Percentiles rank a stretch among this genome's conserved stretches.
phyloP scores from a whole-genome alignment of 2,329 filamentous ascomycete genomes.

The Botrytis sinoallii region DNA sequence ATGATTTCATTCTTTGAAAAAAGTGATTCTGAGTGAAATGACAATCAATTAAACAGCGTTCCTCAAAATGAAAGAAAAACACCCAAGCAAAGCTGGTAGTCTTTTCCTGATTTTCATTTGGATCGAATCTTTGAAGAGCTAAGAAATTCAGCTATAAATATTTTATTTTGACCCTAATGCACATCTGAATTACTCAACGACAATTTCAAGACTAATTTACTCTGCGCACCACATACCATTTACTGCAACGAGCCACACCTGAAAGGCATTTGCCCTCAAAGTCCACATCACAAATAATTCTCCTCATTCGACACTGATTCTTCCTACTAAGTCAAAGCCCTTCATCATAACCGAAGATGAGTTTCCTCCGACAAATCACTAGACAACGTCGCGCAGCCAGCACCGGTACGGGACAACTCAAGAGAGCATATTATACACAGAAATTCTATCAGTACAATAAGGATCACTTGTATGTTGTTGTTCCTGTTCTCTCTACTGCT shows the following conservation, averaged over 20 bases:
- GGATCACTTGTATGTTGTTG: background rate
- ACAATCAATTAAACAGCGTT: background rate
- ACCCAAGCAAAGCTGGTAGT: background rate
- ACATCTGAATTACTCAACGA: background rate
- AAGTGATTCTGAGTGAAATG: background rate
- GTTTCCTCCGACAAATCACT: background rate
- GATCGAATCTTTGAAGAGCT: background rate
- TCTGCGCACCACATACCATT: background rate
- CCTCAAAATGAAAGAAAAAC: background rate
- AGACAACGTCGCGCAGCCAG: background rate
- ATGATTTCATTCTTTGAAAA: background rate
- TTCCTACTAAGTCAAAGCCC: background rate
- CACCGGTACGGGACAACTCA: background rate
- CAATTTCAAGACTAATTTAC: background rate
- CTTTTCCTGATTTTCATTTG: background rate
- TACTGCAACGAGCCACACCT: background rate
- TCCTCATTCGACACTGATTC: background rate
- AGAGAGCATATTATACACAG: background rate
- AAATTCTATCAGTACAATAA: background rate
- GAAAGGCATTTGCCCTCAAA: background rate
- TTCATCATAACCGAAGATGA: background rate
- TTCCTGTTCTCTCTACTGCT: background rate
- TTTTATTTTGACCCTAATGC: background rate
- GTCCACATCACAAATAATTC: fast-evolving
- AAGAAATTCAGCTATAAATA: background rate